Evolutionary conservation across 768 basidiomycete genomes (phyloP).

Genomic region (Collybiopsis luxurians): DNA sequence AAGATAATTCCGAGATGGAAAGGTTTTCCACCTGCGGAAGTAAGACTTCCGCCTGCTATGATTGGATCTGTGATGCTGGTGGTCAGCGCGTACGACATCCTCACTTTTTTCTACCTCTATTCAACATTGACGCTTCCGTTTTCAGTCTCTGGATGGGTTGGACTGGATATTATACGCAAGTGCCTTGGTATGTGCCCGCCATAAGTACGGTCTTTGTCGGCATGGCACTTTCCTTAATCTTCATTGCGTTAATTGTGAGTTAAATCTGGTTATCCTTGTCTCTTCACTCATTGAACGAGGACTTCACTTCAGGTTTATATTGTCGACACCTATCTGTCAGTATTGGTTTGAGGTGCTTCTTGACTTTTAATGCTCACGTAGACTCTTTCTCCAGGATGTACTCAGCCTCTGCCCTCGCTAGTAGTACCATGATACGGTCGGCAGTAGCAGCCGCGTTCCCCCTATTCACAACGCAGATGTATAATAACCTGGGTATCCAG

Average conservation of each 20-base stretch:
- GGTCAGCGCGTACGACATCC: constrained; percentile 32
- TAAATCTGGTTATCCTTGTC: constrained; percentile 24
- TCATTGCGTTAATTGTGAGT: constrained; percentile 59
- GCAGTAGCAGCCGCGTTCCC: constrained; percentile 59
- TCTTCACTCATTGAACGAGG: constrained; percentile 40
- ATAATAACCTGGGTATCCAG: constrained; percentile 45
- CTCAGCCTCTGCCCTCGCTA: constrained; percentile 62
- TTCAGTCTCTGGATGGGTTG: constrained; percentile 43
- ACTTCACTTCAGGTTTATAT: constrained; percentile 59
- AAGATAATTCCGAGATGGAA: constrained; percentile 32
- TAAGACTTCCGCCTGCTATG: constrained; percentile 36
- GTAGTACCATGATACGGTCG: constrained; percentile 57
- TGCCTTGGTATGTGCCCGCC: constrained; percentile 7
- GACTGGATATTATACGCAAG: constrained; percentile 28
- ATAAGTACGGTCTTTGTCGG: constrained; percentile 4
- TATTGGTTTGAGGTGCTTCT: background rate
- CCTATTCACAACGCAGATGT: constrained; percentile 66
- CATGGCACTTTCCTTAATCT: constrained; percentile 42
- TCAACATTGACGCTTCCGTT: too few species aligned
- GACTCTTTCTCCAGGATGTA: constrained; percentile 32
- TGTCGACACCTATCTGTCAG: constrained; percentile 56
- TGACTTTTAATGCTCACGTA: too few species aligned
- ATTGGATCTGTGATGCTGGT: constrained; percentile 30
- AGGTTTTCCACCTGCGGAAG: constrained; percentile 38
- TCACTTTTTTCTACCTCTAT: too few species aligned